A percentile compares a stretch with the other conserved stretches of the same genome.
These are phyloP conservation scores for Curvularia verruculosa DNA, from an alignment of 2,329 filamentous ascomycete genomes.

Conservation along the genomic window DNA sequence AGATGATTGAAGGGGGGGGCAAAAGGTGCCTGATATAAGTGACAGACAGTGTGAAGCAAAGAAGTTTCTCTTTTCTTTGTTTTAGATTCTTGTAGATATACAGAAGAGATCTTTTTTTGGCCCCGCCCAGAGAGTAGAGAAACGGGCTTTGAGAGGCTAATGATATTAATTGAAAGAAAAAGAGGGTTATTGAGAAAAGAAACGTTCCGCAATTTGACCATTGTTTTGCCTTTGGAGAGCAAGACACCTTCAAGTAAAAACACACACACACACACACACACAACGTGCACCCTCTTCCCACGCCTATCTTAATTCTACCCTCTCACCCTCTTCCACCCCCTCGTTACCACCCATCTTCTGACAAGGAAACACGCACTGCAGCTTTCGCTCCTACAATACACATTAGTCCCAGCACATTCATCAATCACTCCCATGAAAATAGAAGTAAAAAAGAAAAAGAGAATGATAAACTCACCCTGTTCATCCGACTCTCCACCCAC, in stretches of 20 bases:
- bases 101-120: conserved; percentile 2
- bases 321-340: conserved; percentile 7
- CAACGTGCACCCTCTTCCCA: no score
- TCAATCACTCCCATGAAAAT: no score
- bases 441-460: background rate
- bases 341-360: conserved; percentile 8
- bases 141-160: background rate
- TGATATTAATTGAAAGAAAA: background rate
- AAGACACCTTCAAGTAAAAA: background rate
- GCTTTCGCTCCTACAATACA: conserved; percentile 13
- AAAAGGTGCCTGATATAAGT: no score
- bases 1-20: no score
- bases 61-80: background rate
- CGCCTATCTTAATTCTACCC: conserved; percentile 11
- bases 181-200: background rate
- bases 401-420: no score
- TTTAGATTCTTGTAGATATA: conserved; percentile 32
- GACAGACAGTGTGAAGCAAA: no score
- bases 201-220: background rate
- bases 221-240: background rate
- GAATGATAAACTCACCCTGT: conserved; percentile 12
- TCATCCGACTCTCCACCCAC: conserved; percentile 13
- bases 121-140: background rate
- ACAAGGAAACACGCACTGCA: conserved; percentile 25
- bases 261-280: no score